phyloP scores from a whole-genome alignment of 495 filamentous ascomycete species.

The Ascodesmis nigricans region DNA sequence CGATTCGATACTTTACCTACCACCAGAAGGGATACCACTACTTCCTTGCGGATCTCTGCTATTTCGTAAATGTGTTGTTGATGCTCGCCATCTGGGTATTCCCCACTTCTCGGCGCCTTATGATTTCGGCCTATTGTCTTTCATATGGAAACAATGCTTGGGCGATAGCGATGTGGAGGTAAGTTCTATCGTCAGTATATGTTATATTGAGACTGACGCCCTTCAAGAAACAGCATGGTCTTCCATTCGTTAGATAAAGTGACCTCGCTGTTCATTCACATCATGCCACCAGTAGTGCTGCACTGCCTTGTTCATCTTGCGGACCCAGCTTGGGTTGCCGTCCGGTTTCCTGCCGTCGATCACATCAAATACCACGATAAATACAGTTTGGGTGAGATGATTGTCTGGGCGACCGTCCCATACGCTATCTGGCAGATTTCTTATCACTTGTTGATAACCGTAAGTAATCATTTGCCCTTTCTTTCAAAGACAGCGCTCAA shows the following conservation, averaged over 20 bases:
- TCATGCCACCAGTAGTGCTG: constrained; percentile 85
- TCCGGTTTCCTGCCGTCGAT: constrained; percentile 71
- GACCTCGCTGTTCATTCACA: constrained; percentile 77
- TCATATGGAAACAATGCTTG: constrained; percentile 91
- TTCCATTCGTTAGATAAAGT: constrained; percentile 91
- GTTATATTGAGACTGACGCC: too few relatives aligned
- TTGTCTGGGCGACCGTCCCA: constrained; percentile 78
- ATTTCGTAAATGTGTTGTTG: constrained; percentile 83
- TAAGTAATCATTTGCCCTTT: constrained; percentile 28
- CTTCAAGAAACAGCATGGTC: constrained; percentile 80
- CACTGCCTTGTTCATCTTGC: constrained; percentile 82
- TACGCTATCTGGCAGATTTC: constrained; percentile 78
- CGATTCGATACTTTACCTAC: constrained; percentile 78
- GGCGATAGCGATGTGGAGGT: constrained; percentile 97
- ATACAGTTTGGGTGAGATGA: constrained; percentile 66
- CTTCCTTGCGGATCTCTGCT: constrained; percentile 80
- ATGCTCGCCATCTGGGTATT: constrained; percentile 77
- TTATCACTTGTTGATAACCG: constrained; percentile 87
- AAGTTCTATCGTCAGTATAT: too few relatives aligned
- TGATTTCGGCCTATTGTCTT: constrained; percentile 82
- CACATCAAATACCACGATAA: constrained; percentile 57
- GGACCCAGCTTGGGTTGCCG: constrained; percentile 35
- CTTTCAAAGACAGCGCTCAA: neutral
- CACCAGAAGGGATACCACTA: constrained; percentile 83
- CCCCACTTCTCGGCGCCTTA: constrained; percentile 70